phyloP scores from a whole-genome alignment of 305 asterid species.

The Stenogyne calaminthoides region DNA sequence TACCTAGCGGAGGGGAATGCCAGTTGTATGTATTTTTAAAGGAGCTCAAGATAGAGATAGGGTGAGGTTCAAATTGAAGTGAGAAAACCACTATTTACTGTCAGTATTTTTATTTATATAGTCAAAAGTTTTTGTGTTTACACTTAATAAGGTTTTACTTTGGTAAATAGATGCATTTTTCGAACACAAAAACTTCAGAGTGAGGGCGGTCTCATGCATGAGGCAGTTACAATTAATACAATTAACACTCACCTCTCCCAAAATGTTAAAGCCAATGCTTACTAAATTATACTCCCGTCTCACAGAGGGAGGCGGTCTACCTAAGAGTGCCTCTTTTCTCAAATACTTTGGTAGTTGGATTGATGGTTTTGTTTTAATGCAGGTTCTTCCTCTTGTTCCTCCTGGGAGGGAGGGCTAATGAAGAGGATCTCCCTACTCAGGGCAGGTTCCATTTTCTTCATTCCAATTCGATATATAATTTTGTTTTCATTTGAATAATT shows the following conservation, averaged over 20 bases:
- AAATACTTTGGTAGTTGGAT: neutral
- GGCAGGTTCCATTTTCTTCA: conserved; percentile 64
- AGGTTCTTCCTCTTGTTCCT: conserved; percentile 99
- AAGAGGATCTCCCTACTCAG: conserved; percentile 95
- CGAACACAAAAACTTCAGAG: too few relatives aligned
- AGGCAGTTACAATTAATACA: too few relatives aligned
- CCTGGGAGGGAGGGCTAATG: conserved; percentile 92
- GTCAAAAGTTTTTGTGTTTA: neutral
- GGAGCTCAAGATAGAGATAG: conserved; percentile 6
- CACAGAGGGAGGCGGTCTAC: too few relatives aligned
- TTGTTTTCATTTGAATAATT: conserved; percentile 6
- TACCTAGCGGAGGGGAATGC: too few relatives aligned
- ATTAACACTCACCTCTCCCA: too few relatives aligned
- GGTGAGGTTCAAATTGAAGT: neutral
- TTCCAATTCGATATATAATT: conserved; percentile 1
- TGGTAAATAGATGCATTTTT: neutral
- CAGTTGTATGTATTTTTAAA: neutral
- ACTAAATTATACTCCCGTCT: too few relatives aligned
- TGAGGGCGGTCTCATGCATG: too few relatives aligned
- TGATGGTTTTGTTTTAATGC: conserved; percentile 29
- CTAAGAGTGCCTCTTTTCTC: too few relatives aligned
- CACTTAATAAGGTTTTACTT: neutral
- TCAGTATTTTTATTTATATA: neutral
- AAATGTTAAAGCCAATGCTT: too few relatives aligned
- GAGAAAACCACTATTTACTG: neutral